Evolutionary conservation across 202 grass and related monocot species (phyloP).

Genomic region (Hordeum pubiflorum): DNA sequence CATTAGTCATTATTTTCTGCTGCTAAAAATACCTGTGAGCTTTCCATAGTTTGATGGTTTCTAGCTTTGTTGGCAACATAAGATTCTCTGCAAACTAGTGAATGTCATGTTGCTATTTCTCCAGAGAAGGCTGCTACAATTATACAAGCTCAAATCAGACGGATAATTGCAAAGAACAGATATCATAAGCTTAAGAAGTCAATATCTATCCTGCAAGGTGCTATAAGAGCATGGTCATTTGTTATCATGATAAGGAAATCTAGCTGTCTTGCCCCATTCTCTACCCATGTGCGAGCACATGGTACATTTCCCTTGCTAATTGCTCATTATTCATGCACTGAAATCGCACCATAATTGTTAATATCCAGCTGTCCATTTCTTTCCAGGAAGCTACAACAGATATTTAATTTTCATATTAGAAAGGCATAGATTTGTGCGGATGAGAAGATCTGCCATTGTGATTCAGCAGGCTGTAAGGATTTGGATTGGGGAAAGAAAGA

Average conservation of each 20-base stretch:
- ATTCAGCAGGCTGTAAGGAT: slow-evolving; percentile 46
- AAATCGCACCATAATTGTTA: slow-evolving; percentile 1
- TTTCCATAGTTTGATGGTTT: background rate
- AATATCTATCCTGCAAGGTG: slow-evolving; percentile 41
- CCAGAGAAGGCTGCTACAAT: slow-evolving; percentile 41
- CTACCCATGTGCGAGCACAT: background rate
- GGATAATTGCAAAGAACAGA: slow-evolving; percentile 33
- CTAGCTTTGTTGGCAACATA: background rate
- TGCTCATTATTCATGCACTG: background rate
- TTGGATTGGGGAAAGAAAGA: slow-evolving; percentile 35
- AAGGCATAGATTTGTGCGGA: slow-evolving; percentile 47
- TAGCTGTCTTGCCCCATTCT: background rate
- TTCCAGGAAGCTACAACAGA: slow-evolving; percentile 27
- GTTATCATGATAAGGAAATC: slow-evolving; percentile 10
- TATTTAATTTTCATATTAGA: slow-evolving; percentile 45
- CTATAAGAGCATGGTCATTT: slow-evolving; percentile 34
- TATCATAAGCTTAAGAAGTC: slow-evolving; percentile 34
- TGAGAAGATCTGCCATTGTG: slow-evolving; percentile 37
- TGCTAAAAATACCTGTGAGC: background rate
- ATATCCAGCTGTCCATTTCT: background rate
- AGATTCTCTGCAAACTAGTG: background rate
- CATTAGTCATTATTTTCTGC: background rate
- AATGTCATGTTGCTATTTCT: slow-evolving; percentile 1
- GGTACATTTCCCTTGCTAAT: slow-evolving; percentile 30
- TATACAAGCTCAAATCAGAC: slow-evolving; percentile 40